A percentile compares a stretch with the other conserved stretches of the same genome.
phyloP scores from a whole-genome alignment of 2,329 filamentous ascomycete genomes.

The Microdochium bolleyi region DNA sequence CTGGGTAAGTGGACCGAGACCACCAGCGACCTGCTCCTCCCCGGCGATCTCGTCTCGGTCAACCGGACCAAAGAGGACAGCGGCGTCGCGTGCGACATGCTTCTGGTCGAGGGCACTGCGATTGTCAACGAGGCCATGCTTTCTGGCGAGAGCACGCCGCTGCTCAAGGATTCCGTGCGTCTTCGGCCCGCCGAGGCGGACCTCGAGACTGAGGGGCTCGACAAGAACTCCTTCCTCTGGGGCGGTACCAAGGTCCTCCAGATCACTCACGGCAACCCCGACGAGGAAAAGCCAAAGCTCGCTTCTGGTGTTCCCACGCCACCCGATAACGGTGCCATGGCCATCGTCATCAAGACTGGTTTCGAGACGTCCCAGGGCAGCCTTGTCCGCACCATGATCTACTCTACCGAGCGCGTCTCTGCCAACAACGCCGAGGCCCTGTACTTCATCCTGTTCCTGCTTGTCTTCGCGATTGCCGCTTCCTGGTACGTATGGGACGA shows the following conservation, averaged over 20 bases:
- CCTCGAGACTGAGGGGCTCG: constrained; percentile 82
- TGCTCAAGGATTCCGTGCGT: constrained; percentile 93
- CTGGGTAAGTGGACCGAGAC: constrained; percentile 82
- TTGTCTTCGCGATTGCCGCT: constrained; percentile 92
- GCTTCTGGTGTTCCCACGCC: constrained; percentile 73
- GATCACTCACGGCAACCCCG: constrained; percentile 77
- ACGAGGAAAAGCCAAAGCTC: constrained; percentile 64
- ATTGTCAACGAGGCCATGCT: constrained; percentile 99
- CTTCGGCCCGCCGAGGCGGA: constrained; percentile 73
- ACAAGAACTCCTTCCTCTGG: constrained; percentile 95
- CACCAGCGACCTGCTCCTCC: constrained; percentile 83
- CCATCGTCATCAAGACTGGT: constrained; percentile 91
- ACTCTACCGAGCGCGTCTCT: constrained; percentile 97
- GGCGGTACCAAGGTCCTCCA: constrained; percentile 97
- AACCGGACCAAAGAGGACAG: constrained; percentile 93
- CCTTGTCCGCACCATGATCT: constrained; percentile 98
- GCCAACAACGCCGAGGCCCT: constrained; percentile 94
- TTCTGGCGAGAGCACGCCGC: constrained; percentile 92
- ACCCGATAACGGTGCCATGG: constrained; percentile 89
- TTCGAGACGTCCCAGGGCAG: constrained; percentile 98
- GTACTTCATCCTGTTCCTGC: constrained; percentile 94
- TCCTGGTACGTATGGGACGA: constrained; percentile 99
- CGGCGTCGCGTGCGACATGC: constrained; percentile 94
- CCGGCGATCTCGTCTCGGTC: constrained; percentile 88
- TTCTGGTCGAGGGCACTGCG: constrained; percentile 86